Evolutionary conservation across 2,329 filamentous ascomycete genomes (phyloP), one percentile per base, ranked within the genome.

Genomic region (Penicillium sp.): DNA sequence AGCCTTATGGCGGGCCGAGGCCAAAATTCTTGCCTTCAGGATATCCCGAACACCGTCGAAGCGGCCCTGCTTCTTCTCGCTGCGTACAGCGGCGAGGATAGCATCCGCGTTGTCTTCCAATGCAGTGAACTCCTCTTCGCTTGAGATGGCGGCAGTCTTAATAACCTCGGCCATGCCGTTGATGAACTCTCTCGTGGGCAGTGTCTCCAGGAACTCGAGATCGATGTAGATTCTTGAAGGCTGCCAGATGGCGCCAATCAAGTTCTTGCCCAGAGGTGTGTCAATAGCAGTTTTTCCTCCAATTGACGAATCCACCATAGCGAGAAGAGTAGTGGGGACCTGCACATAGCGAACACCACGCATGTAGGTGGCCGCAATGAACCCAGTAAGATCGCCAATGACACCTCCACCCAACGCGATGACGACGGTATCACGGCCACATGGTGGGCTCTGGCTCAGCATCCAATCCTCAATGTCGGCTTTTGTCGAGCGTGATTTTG

Each of bases 91-190:
- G 23, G 82, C 80, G 65, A 96, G 81, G 47, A 99, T 91, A 5
- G 81, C 75, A 34, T 86, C 77, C 1, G 92, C 91, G 64, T 94
- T 90, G 61, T 88, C 80, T 70, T 99, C 94, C 16, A 99, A 79
- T 12, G 87, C 73, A 41, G 86, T 82, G 69, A 99, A 99, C 67
- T 96, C 93, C 9, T 80, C 75, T 72, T 95, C 90, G 65, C 95
- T 85, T 84, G 93, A 96, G 64, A 99, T 97, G 49, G 94, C 94
- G 3, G 94, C 94, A 3, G 94, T 99, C 82, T 96, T 96, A 70
- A 96, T 83, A 28, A 99, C 93, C 76, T 99, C 94, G 24, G 93
- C 94, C 93, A 99, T 96, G 56, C 94, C 94, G 71, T 99, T 99
- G 74, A 96, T 91, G 68, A 99, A 93, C 74, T 99, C 93, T 61